A percentile compares a stretch with the other conserved stretches of the same genome.
These are phyloP conservation scores for Phytophthora pseudosyringae DNA, from an alignment of 352 stramenopile species.

Conservation along the genomic window DNA sequence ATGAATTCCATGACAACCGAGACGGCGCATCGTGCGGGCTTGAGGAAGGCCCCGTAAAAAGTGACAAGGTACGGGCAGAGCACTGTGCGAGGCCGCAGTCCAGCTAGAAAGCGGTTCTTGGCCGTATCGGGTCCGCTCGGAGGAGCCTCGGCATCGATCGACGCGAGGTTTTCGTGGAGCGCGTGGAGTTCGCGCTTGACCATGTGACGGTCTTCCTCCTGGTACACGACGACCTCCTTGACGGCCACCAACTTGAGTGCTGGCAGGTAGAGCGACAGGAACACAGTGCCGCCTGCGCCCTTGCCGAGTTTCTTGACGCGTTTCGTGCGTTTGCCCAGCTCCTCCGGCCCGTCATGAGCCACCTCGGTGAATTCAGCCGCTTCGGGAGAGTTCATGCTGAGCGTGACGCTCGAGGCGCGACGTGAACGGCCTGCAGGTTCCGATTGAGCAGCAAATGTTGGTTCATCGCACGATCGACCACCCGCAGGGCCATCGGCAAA, in stretches of 20 bases:
- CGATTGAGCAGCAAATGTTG: conserved; percentile 7
- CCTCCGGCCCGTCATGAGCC: conserved; percentile 69
- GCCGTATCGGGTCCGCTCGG: neutral
- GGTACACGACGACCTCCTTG: conserved; percentile 86
- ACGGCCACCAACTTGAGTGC: conserved; percentile 85
- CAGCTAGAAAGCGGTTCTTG: conserved; percentile 26
- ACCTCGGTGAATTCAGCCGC: conserved; percentile 78
- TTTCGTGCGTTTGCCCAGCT: conserved; percentile 70
- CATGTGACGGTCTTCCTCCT: conserved; percentile 82
- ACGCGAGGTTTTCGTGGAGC: conserved; percentile 83
- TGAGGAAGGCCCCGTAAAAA: conserved; percentile 91
- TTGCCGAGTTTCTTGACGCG: conserved; percentile 75
- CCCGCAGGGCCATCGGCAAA: conserved; percentile 16
- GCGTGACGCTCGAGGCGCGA: conserved; percentile 60
- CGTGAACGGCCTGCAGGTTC: conserved; percentile 19
- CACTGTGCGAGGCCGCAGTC: neutral
- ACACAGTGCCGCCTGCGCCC: conserved; percentile 87
- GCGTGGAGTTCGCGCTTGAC: conserved; percentile 89
- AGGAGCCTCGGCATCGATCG: conserved; percentile 43
- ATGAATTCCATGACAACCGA: conserved; percentile 94
- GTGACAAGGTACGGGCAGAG: conserved; percentile 84
- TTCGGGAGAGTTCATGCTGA: conserved; percentile 68
- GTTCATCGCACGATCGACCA: neutral
- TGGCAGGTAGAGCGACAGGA: conserved; percentile 85
- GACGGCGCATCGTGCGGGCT: conserved; percentile 71